These are phyloP conservation scores for Penicilliopsis zonata DNA, from an alignment of 495 filamentous ascomycete genomes.

Conservation along the genomic window DNA sequence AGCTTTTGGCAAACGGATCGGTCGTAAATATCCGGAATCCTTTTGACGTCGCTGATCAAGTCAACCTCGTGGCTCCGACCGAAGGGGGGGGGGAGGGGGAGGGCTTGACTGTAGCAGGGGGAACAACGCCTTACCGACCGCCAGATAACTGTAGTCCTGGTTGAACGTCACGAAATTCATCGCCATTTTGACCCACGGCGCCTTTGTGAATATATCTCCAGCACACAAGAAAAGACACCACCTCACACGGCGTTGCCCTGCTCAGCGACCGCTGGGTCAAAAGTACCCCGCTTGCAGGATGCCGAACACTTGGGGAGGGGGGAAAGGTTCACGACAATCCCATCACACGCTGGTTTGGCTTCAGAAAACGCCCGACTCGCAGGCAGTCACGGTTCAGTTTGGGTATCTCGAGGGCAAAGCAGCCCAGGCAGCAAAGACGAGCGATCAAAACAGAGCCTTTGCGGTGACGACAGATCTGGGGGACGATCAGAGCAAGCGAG, in stretches of 20 bases:
- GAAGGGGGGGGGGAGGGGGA: no score
- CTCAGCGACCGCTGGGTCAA: no score
- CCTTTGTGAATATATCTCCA: no score
- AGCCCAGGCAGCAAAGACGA: not conserved
- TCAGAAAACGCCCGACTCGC: no score
- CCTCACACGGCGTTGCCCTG: no score
- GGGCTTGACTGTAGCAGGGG: constrained; percentile 1
- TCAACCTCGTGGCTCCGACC: constrained; percentile 12
- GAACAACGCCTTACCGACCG: constrained; percentile 56
- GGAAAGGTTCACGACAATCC: constrained; percentile 13
- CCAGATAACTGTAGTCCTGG: constrained; percentile 93
- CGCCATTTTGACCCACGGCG: constrained; percentile 39
- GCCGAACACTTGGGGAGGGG: constrained; percentile 3
- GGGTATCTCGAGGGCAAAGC: no score
- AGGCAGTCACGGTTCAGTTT: no score
- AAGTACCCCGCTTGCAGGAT: constrained; percentile 1
- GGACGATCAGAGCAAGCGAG: constrained; percentile 24
- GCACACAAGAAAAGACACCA: no score
- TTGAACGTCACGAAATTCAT: constrained; percentile 99
- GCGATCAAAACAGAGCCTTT: not conserved
- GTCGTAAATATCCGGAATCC: constrained; percentile 95
- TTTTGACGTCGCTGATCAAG: constrained; percentile 59
- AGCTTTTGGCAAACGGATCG: constrained; percentile 87
- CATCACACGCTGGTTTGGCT: no score
- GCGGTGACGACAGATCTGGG: constrained; percentile 11